Base-by-base conservation (phyloP, 1,284 basidiomycete genomes). In the Leccinum pallidistipes region DNA sequence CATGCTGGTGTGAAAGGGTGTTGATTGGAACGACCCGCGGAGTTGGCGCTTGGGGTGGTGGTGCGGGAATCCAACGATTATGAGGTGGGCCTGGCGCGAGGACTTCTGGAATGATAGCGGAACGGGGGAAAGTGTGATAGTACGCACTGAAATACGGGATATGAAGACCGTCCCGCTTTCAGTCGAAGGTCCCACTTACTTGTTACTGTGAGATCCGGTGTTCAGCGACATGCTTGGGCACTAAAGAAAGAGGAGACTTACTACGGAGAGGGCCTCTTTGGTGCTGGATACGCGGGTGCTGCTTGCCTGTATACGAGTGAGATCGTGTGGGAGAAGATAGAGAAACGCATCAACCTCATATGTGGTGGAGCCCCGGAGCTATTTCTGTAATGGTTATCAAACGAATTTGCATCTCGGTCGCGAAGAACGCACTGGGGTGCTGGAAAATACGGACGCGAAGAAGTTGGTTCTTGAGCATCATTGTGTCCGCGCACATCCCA, bases 81-180 rank as follows among this genome's bases (percentile, higher is more conserved):
- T 21, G 27, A 34, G 53, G 40, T 6, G 14, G 38, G 2, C 55
- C 32, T 18, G 36, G 29, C 10, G 34, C 21, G 32, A 54, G 32
- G 21, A 29, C 24, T 43, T 53, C 59, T 2, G 63, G 60, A 43
- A 55, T 47, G 10, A 62, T 9, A 2, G 64, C 11, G 16, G 70
- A 65, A 29, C 73, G 73, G 21, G 74, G 70, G 21, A 74, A 74
- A 18, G 68, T 76, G 38, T 74, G 58, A 60, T 74, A 66, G 43
- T 74, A 61, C 18, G 61, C 1, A n/a, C 67, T 76, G 62, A 56
- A 51, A 55, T 31, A 52, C 52, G 45, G 60, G 59, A 58, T 50
- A 60, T 75, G 54, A 68, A 67, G 56, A 56, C 7, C 12, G 32
- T 51, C 51, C 60, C 52, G 57, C 29, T 53, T 38, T 59, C 55